Percentiles rank a stretch among this genome's conserved stretches.
Conservation (phyloP, 768 basidiomycete genomes). For the Russula ochroleuca region DNA sequence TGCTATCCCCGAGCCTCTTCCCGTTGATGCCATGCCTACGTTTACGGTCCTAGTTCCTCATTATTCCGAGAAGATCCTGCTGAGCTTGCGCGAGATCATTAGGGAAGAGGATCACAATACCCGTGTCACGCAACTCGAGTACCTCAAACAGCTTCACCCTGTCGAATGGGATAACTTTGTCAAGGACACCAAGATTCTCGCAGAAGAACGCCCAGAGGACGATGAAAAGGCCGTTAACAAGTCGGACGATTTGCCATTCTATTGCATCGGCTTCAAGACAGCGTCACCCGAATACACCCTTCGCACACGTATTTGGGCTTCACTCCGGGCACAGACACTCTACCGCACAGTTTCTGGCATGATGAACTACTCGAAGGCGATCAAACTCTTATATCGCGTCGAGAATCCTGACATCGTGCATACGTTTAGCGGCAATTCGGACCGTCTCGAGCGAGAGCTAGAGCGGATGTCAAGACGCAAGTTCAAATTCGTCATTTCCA, state of each 20-base stretch:
- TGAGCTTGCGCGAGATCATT: slow-evolving; percentile 96
- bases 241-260: slow-evolving; percentile 94
- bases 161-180: slow-evolving; percentile 99
- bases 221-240: slow-evolving; percentile 71
- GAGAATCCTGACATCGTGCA: slow-evolving; percentile 98
- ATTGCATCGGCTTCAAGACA: slow-evolving; percentile 99
- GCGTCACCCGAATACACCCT: slow-evolving; percentile 98
- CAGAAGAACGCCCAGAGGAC: slow-evolving; percentile 66
- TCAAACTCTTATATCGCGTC: slow-evolving; percentile 97
- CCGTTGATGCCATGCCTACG: slow-evolving; percentile 98
- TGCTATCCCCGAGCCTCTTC: slow-evolving; percentile 89
- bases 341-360: slow-evolving; percentile 99
- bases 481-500: slow-evolving; percentile 97
- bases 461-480: slow-evolving; percentile 97
- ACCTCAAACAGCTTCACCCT: slow-evolving; percentile 96
- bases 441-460: slow-evolving; percentile 90
- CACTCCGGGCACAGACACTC: slow-evolving; percentile 93
- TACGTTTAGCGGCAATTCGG: slow-evolving; percentile 93
- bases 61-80: slow-evolving; percentile 97
- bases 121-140: slow-evolving; percentile 94
- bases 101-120: slow-evolving; percentile 96
- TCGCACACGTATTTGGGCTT: slow-evolving; percentile 99
- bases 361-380: slow-evolving; percentile 99
- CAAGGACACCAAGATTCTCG: slow-evolving; percentile 98
- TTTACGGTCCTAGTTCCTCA: slow-evolving; percentile 99